A percentile compares a stretch with the other conserved stretches of the same genome.
These are phyloP conservation scores for Myriangium duriaei DNA, from an alignment of 2,329 filamentous ascomycete species.

Conservation along the genomic window DNA sequence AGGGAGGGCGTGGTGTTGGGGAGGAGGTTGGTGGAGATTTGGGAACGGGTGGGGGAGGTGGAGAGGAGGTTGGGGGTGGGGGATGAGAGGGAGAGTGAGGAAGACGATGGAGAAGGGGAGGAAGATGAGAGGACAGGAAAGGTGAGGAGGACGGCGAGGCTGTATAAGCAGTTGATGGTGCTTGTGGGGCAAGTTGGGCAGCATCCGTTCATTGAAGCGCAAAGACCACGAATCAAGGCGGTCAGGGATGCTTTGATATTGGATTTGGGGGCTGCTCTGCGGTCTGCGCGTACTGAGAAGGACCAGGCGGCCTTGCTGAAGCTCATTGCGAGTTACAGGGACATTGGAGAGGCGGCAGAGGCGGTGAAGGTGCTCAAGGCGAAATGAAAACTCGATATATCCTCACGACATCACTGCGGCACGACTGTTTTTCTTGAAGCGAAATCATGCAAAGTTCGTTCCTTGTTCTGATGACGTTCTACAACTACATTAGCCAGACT, in stretches of 20 bases:
- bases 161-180: slow-evolving; percentile 45
- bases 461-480: neutral
- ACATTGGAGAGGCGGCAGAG: slow-evolving; percentile 48
- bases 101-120: slow-evolving; percentile 21
- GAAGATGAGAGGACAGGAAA: slow-evolving; percentile 25
- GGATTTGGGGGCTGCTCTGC: slow-evolving; percentile 51
- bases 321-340: slow-evolving; percentile 47
- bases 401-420: too few relatives aligned
- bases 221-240: slow-evolving; percentile 43
- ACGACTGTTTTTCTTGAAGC: too few relatives aligned
- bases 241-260: slow-evolving; percentile 51
- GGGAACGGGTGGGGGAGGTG: slow-evolving; percentile 48
- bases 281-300: slow-evolving; percentile 37
- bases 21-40: slow-evolving; percentile 52
- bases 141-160: slow-evolving; percentile 43
- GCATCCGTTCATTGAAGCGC: slow-evolving; percentile 52
- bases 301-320: slow-evolving; percentile 37
- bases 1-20: slow-evolving; percentile 50
- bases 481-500: neutral
- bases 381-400: slow-evolving; percentile 16
- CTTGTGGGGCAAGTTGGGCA: slow-evolving; percentile 40
- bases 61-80: slow-evolving; percentile 51
- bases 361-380: slow-evolving; percentile 44
- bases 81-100: slow-evolving; percentile 15
- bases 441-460: neutral